These are phyloP conservation scores for Mycotypha africana DNA, from an alignment of 371 early-diverging fungal genomes.

Conservation along the genomic window DNA sequence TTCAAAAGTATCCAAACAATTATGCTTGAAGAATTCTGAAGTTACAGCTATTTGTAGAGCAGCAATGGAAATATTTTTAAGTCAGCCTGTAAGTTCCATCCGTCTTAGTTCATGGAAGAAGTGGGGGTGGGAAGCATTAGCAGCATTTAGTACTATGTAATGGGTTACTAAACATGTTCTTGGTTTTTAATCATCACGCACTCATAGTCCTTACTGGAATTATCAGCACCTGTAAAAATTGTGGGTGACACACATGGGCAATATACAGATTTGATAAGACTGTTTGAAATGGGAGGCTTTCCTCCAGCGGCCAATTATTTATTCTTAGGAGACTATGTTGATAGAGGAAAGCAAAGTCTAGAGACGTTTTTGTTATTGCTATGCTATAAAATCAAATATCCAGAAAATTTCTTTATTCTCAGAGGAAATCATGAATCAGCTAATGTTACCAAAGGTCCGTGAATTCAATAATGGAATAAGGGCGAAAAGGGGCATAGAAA, in stretches of 20 bases:
- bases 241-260: conserved; percentile 97
- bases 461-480: background rate
- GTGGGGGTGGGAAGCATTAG: no score
- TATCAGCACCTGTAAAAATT: conserved; percentile 95
- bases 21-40: conserved; percentile 82
- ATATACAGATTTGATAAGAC: conserved; percentile 80
- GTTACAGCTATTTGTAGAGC: conserved; percentile 82
- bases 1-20: conserved; percentile 64
- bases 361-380: conserved; percentile 94
- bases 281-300: conserved; percentile 92
- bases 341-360: conserved; percentile 94
- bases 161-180: no score
- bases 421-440: conserved; percentile 99
- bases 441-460: conserved; percentile 85
- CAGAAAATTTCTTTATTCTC: conserved; percentile 95
- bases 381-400: conserved; percentile 97
- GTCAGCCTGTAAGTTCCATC: conserved; percentile 79
- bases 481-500: background rate
- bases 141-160: no score
- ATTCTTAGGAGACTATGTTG: conserved; percentile 99
- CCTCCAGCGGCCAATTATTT: conserved; percentile 90
- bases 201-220: conserved; percentile 75
- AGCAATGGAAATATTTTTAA: conserved; percentile 86
- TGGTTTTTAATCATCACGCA: no score
- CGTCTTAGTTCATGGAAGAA: no score